These are phyloP conservation scores for Nemania abortiva DNA, from an alignment of 2,329 filamentous ascomycete species.

Conservation along the genomic window DNA sequence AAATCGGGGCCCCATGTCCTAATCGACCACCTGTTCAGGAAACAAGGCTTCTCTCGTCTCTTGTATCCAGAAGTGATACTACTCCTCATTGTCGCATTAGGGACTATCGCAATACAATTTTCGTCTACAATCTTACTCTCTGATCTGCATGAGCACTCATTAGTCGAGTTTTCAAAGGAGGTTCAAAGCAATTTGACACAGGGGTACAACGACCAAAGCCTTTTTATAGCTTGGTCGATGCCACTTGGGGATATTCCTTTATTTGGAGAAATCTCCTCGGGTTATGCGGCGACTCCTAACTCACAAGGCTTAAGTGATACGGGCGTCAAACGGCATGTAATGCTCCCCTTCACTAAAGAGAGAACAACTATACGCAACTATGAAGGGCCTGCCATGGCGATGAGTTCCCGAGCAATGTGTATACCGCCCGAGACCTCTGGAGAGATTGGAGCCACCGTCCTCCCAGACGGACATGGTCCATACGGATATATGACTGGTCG, in stretches of 20 bases:
- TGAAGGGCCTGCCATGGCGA: constrained; percentile 13
- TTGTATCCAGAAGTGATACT: constrained; percentile 6
- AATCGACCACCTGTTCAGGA: not conserved
- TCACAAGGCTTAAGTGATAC: constrained; percentile 25
- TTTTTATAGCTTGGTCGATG: not conserved
- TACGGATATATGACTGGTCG: not conserved
- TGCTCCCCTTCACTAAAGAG: constrained; percentile 8
- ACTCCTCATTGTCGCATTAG: not conserved
- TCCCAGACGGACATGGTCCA: not conserved
- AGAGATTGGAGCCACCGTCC: not conserved
- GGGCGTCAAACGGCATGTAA: constrained; percentile 1
- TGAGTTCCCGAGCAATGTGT: constrained; percentile 21
- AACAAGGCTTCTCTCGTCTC: not conserved
- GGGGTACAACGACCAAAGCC: too few relatives aligned
- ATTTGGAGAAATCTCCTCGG: constrained; percentile 23
- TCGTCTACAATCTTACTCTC: constrained; percentile 15
- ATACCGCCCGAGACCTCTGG: constrained; percentile 18
- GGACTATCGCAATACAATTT: constrained; percentile 7
- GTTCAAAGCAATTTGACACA: not conserved
- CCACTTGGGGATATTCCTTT: constrained; percentile 1
- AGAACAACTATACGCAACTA: constrained; percentile 13
- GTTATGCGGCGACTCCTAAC: constrained; percentile 11
- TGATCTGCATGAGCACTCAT: not conserved
- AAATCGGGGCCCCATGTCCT: constrained; percentile 3
- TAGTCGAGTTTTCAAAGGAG: constrained; percentile 1